phyloP scores from a whole-genome alignment of 352 stramenopile species.

The Aphanomyces astaci region DNA sequence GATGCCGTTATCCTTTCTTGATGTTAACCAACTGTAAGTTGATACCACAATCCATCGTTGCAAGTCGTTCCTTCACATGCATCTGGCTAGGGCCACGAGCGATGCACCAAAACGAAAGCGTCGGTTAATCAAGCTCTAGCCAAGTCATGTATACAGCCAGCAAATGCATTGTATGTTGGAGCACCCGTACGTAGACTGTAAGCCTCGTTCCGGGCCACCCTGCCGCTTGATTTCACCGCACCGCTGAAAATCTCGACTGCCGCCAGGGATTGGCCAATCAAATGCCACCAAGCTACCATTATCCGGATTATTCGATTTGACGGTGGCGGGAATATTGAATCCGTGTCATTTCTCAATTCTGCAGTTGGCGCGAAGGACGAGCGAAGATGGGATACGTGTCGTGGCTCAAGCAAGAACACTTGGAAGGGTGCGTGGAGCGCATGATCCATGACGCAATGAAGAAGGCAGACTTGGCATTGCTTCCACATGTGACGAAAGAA shows the following conservation, averaged over 20 bases:
- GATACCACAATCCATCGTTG: background rate
- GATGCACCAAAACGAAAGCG: too few relatives aligned
- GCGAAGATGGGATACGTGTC: constrained; percentile 2
- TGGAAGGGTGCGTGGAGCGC: background rate
- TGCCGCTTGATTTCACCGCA: too few relatives aligned
- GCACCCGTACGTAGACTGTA: too few relatives aligned
- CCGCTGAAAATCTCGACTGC: too few relatives aligned
- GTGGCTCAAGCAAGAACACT: constrained; percentile 16
- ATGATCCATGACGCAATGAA: background rate
- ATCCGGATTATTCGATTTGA: background rate
- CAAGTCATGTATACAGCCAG: background rate
- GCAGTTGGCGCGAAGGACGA: background rate
- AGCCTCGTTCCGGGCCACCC: too few relatives aligned
- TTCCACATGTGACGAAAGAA: background rate
- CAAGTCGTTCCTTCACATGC: background rate
- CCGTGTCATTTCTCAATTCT: background rate
- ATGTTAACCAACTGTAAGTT: too few relatives aligned
- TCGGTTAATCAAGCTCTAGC: background rate
- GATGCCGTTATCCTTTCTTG: too few relatives aligned
- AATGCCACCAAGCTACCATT: background rate
- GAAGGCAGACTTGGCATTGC: background rate
- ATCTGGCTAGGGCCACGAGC: background rate
- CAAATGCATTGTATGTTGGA: too few relatives aligned
- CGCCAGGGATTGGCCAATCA: background rate
- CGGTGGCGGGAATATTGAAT: background rate